Conservation (phyloP, 768 basidiomycete genomes). For the Naganishia onofrii region DNA sequence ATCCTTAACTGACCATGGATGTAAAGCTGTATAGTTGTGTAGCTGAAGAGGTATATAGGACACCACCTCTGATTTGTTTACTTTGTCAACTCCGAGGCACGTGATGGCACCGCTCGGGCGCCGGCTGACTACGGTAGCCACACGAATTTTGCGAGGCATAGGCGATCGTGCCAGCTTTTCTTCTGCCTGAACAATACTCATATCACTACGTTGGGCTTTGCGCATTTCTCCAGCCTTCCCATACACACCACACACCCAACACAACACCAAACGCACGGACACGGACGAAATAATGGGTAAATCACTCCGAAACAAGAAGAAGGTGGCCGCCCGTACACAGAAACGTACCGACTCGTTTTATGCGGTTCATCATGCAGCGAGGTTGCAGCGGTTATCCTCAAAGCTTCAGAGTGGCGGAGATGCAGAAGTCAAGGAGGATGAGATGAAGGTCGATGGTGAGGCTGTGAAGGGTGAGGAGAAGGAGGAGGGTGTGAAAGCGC, state of each 20-base stretch:
- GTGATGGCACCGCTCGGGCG: background rate
- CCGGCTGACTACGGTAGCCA: background rate
- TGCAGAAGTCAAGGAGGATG: slow-evolving; percentile 15
- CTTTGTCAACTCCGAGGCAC: background rate
- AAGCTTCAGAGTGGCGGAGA: slow-evolving; percentile 26
- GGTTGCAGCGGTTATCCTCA: slow-evolving; percentile 40
- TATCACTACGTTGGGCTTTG: background rate
- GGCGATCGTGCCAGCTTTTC: background rate
- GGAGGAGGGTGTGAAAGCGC: background rate
- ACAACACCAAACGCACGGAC: background rate
- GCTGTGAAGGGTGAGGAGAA: background rate
- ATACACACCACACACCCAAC: background rate
- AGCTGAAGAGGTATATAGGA: too few relatives aligned
- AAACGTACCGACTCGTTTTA: slow-evolving; percentile 46
- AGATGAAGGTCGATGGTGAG: slow-evolving; percentile 22
- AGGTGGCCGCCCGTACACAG: slow-evolving; percentile 41
- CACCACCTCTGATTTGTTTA: slow-evolving; percentile 3
- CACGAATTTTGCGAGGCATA: background rate
- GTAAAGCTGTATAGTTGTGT: too few relatives aligned
- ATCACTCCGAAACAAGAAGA: slow-evolving; percentile 49
- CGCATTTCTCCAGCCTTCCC: background rate
- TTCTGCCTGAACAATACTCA: background rate
- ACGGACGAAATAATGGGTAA: slow-evolving; percentile 44
- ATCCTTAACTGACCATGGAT: too few relatives aligned
- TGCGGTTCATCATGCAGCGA: slow-evolving; percentile 42